phyloP scores from a whole-genome alignment of 306 rosid species.

The Ormosia emarginata region DNA sequence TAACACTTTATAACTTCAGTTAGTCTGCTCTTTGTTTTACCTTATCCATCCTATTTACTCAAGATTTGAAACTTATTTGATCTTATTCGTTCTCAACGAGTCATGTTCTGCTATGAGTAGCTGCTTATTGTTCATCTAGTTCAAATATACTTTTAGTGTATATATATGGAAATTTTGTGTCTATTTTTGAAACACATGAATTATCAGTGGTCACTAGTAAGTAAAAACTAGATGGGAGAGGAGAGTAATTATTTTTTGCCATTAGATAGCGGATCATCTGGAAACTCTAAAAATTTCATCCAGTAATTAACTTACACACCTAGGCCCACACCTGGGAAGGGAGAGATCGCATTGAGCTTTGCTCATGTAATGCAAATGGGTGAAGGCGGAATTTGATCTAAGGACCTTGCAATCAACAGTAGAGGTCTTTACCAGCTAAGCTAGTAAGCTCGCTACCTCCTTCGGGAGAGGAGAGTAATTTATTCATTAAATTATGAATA shows the following conservation, averaged over 20 bases:
- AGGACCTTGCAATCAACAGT: no score
- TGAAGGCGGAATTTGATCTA: no score
- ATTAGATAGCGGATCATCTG: no score
- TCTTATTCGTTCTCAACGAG: neutral
- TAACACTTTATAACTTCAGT: neutral
- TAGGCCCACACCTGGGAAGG: no score
- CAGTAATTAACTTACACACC: no score
- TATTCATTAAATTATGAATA: neutral
- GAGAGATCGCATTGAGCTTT: no score
- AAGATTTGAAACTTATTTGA: neutral
- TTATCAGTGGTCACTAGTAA: neutral
- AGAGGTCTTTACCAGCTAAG: no score
- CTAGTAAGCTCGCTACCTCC: no score
- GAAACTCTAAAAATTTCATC: no score
- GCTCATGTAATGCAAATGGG: no score
- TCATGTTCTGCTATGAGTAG: neutral
- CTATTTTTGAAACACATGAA: no score
- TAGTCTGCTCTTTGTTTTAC: neutral
- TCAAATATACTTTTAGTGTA: neutral
- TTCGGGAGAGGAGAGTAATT: neutral
- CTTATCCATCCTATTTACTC: neutral
- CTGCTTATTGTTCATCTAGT: neutral
- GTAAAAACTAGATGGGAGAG: neutral
- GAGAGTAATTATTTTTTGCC: no score
- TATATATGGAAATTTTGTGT: neutral